These are phyloP conservation scores for Choanephora cucurbitarum DNA, from an alignment of 371 early-diverging fungal species.

Conservation along the genomic window DNA sequence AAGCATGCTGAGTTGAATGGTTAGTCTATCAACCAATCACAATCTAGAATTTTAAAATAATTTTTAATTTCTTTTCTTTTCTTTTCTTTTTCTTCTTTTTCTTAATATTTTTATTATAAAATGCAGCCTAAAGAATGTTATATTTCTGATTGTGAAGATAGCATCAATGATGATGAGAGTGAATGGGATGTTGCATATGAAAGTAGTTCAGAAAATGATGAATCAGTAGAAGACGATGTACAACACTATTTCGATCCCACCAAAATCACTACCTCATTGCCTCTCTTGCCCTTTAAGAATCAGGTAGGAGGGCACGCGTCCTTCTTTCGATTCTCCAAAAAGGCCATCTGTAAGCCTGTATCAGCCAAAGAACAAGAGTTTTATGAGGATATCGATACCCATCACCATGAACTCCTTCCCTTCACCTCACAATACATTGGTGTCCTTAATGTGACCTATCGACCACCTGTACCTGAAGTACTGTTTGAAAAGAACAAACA, in stretches of 20 bases:
- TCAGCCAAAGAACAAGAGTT: conserved; percentile 81
- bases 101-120: background rate
- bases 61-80: conserved; percentile 5
- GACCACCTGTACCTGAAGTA: conserved; percentile 63
- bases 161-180: conserved; percentile 12
- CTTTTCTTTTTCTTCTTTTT: conserved; percentile 3
- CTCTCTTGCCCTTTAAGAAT: conserved; percentile 46
- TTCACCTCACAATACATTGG: conserved; percentile 93
- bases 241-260: conserved; percentile 44
- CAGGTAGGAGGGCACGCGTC: conserved; percentile 53
- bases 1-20: conserved; percentile 11
- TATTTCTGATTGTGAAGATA: conserved; percentile 35
- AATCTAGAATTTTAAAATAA: background rate
- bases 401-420: conserved; percentile 78
- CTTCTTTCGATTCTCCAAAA: conserved; percentile 48
- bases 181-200: conserved; percentile 13
- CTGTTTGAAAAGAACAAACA: conserved; percentile 81
- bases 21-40: conserved; percentile 17
- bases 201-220: conserved; percentile 23
- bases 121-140: conserved; percentile 26
- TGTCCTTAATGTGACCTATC: conserved; percentile 89
- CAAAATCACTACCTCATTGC: conserved; percentile 65
- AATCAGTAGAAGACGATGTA: conserved; percentile 10
- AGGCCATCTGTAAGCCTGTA: conserved; percentile 64
- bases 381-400: conserved; percentile 83